Conservation (phyloP, 176 grass and related monocot species). For the Aegilops bicornis region DNA sequence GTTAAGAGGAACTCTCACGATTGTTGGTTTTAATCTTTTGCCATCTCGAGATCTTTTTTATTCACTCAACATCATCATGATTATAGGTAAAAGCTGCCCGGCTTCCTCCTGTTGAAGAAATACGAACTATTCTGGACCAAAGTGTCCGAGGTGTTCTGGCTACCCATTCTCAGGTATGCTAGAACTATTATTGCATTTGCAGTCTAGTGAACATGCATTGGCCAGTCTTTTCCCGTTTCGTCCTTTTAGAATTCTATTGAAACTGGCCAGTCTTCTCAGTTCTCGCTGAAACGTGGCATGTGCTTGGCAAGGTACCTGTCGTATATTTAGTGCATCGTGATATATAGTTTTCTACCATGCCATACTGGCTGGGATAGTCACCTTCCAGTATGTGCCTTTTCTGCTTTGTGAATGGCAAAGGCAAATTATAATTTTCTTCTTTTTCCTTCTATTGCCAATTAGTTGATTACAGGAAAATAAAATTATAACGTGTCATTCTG, state of each 20-base stretch:
- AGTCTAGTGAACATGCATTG: neutral
- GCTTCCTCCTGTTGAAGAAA: slow-evolving; percentile 75
- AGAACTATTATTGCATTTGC: neutral
- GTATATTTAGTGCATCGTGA: neutral
- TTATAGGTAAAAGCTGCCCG: slow-evolving; percentile 64
- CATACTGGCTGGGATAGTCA: neutral
- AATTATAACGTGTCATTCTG: slow-evolving; percentile 28
- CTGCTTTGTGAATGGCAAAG: neutral
- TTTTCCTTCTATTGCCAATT: neutral
- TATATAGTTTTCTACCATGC: slow-evolving; percentile 9
- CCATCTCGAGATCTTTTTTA: neutral
- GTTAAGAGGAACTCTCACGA: neutral
- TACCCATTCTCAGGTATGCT: slow-evolving; percentile 75
- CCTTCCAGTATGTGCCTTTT: slow-evolving; percentile 6
- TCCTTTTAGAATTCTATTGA: neutral
- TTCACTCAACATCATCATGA: neutral
- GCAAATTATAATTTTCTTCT: neutral
- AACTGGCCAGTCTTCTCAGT: neutral
- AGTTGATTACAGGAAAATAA: neutral
- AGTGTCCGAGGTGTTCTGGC: slow-evolving; percentile 76
- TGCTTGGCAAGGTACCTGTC: neutral
- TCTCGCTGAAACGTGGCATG: neutral
- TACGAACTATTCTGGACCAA: slow-evolving; percentile 62
- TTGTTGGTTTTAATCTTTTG: neutral
- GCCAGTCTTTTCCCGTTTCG: neutral